Conservation (phyloP, 1,284 basidiomycete genomes). For the Trichosporon sp. region DNA sequence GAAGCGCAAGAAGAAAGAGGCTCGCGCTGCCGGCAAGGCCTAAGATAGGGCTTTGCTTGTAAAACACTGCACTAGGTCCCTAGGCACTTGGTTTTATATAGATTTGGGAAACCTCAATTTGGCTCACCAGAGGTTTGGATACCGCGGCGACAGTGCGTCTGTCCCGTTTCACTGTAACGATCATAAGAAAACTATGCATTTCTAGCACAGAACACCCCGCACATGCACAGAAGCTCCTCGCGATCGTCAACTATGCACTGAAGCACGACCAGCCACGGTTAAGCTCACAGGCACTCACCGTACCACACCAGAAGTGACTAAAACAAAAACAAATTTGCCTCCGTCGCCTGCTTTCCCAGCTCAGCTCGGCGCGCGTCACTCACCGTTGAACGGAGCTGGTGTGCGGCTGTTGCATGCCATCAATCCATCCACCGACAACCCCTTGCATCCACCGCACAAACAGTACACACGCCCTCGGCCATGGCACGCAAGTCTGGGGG, state of each 20-base stretch:
- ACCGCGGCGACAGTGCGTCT: background rate
- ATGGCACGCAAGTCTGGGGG: slow-evolving; percentile 25
- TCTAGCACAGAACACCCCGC: background rate
- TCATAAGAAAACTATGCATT: slow-evolving; percentile 6
- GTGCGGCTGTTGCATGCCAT: background rate
- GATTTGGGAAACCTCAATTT: background rate
- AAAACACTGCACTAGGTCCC: background rate
- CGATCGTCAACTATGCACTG: background rate
- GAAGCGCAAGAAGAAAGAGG: slow-evolving; percentile 57
- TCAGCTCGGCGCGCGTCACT: background rate
- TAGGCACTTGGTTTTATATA: slow-evolving; percentile 2
- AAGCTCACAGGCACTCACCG: background rate
- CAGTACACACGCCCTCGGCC: background rate
- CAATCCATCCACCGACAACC: slow-evolving; percentile 4
- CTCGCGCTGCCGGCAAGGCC: slow-evolving; percentile 13
- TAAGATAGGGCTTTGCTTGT: background rate
- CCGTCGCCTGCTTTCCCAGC: background rate
- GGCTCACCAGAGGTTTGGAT: slow-evolving; percentile 4
- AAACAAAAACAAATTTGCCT: slow-evolving; percentile 5
- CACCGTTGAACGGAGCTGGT: background rate
- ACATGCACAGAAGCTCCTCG: background rate
- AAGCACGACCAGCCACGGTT: background rate
- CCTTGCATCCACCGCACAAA: background rate
- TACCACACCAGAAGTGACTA: background rate
- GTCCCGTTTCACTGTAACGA: slow-evolving; percentile 3